Evolutionary conservation across 116 monocot genomes (phyloP).

Genomic region (Zostera marina): DNA sequence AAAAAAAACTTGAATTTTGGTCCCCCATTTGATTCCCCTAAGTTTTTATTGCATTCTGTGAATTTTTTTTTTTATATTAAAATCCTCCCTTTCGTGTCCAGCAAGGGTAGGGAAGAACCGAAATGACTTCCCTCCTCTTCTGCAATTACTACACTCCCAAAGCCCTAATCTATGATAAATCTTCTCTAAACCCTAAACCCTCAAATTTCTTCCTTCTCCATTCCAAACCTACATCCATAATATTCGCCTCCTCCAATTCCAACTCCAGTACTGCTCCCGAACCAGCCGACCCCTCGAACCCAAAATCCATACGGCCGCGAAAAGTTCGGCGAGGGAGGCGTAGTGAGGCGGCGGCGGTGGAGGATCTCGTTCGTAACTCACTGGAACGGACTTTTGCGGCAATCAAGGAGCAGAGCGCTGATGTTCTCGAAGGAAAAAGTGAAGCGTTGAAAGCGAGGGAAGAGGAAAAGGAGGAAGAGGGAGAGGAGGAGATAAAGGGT

Average conservation of each 20-base stretch:
- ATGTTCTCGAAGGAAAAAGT: slow-evolving; percentile 33
- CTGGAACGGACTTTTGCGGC: slow-evolving; percentile 48
- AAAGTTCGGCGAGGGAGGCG: slow-evolving; percentile 53
- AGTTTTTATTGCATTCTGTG: too few relatives aligned
- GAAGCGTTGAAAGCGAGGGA: slow-evolving; percentile 21
- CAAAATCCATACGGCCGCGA: slow-evolving; percentile 15
- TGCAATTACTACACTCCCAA: not conserved
- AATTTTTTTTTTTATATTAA: too few relatives aligned
- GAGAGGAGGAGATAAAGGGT: slow-evolving; percentile 8
- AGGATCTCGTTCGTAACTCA: slow-evolving; percentile 63
- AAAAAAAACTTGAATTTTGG: too few relatives aligned
- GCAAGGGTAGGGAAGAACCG: too few relatives aligned
- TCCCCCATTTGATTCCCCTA: too few relatives aligned
- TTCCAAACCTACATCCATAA: not conserved
- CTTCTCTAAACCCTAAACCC: not conserved
- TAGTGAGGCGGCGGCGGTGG: slow-evolving; percentile 71
- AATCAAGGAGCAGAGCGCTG: slow-evolving; percentile 36
- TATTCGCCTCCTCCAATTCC: not conserved
- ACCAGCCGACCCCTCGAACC: slow-evolving; percentile 16
- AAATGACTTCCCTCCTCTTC: too few relatives aligned
- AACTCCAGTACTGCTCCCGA: not conserved
- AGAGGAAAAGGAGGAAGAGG: slow-evolving; percentile 9
- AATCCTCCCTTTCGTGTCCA: too few relatives aligned
- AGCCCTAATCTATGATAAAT: not conserved
- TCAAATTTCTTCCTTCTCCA: not conserved